phyloP scores from a whole-genome alignment of 2,329 filamentous ascomycete genomes.

The Aspergillus sclerotialis region DNA sequence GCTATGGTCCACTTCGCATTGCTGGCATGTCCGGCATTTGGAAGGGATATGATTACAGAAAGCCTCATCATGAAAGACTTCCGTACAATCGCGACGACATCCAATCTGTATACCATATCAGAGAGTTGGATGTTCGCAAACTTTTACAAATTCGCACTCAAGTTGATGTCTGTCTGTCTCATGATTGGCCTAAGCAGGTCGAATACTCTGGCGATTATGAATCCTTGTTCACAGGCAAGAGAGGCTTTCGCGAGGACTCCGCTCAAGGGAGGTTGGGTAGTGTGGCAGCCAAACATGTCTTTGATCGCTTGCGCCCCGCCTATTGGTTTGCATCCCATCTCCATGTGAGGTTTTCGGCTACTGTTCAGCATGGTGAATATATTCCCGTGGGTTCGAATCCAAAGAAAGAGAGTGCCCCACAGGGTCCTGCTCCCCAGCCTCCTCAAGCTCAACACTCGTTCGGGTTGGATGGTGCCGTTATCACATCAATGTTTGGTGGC shows the following conservation, averaged over 20 bases:
- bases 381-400: slow-evolving; percentile 3
- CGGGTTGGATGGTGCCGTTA: slow-evolving; percentile 14
- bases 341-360: slow-evolving; percentile 77
- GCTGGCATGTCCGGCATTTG: slow-evolving; percentile 90
- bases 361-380: slow-evolving; percentile 42
- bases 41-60: slow-evolving; percentile 83
- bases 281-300: slow-evolving; percentile 67
- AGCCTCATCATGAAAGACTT: slow-evolving; percentile 74
- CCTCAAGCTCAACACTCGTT: slow-evolving; percentile 5
- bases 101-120: slow-evolving; percentile 78
- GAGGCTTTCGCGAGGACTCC: slow-evolving; percentile 69
- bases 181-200: slow-evolving; percentile 87
- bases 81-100: slow-evolving; percentile 74
- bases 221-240: slow-evolving; percentile 65
- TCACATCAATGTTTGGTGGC: slow-evolving; percentile 6
- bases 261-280: slow-evolving; percentile 69
- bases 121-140: slow-evolving; percentile 87
- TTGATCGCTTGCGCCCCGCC: slow-evolving; percentile 71
- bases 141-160: slow-evolving; percentile 77
- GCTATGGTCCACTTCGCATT: slow-evolving; percentile 77
- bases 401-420: slow-evolving; percentile 1
- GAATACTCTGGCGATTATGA: slow-evolving; percentile 69
- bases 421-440: neutral
- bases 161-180: slow-evolving; percentile 84
- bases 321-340: slow-evolving; percentile 94